Evolutionary conservation across 2,329 filamentous ascomycete species (phyloP).

Genomic region (Myriangium duriaei): DNA sequence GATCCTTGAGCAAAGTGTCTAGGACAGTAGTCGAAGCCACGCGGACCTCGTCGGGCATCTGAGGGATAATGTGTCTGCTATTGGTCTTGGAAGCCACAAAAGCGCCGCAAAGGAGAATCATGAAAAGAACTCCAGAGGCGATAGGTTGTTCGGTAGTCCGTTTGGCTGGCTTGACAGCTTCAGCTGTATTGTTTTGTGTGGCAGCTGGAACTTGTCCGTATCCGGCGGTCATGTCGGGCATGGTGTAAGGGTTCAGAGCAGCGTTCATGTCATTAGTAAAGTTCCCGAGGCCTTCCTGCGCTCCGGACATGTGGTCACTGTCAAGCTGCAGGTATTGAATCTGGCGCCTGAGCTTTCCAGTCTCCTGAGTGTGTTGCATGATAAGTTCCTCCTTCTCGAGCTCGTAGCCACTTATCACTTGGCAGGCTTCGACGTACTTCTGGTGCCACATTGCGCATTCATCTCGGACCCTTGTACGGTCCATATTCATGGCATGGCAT

Average conservation of each 20-base stretch:
- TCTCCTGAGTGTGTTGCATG: conserved; percentile 76
- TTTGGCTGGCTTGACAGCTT: conserved; percentile 18
- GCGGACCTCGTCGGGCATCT: conserved; percentile 68
- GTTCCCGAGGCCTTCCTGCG: conserved; percentile 53
- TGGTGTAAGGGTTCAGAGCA: conserved; percentile 63
- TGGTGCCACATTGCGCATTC: conserved; percentile 40
- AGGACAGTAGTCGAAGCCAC: conserved; percentile 66
- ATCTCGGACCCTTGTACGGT: conserved; percentile 21
- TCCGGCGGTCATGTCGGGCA: conserved; percentile 28
- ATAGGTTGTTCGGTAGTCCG: conserved; percentile 41
- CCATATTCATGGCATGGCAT: conserved; percentile 53
- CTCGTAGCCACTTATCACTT: conserved; percentile 63
- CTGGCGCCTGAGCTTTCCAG: conserved; percentile 83
- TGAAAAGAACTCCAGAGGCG: conserved; percentile 73
- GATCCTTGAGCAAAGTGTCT: conserved; percentile 71
- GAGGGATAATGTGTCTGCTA: conserved; percentile 52
- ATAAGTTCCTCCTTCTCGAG: conserved; percentile 90
- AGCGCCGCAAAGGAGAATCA: conserved; percentile 92
- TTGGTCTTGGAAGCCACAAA: conserved; percentile 81
- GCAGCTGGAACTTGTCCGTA: neutral
- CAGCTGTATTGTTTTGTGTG: neutral
- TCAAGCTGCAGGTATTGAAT: conserved; percentile 69
- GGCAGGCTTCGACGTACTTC: conserved; percentile 61
- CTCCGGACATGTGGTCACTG: conserved; percentile 36
- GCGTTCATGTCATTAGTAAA: conserved; percentile 74